Evolutionary conservation across 2,329 filamentous ascomycete species (phyloP).

Genomic region (Apiospora saccharicola): DNA sequence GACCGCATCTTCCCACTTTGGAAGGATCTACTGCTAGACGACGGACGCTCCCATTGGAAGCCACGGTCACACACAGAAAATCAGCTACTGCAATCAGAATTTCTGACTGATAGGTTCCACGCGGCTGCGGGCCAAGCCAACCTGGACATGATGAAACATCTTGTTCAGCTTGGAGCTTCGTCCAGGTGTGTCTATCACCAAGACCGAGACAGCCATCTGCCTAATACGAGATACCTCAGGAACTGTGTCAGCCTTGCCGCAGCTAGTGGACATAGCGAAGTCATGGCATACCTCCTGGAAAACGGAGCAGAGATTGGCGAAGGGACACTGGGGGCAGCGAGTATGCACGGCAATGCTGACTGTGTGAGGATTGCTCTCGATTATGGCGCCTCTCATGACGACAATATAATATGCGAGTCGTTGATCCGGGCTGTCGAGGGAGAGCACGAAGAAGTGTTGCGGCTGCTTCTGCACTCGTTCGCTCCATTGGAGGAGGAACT

Average conservation of each 20-base stretch:
- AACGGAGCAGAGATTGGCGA: background rate
- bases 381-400: background rate
- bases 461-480: background rate
- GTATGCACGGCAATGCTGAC: background rate
- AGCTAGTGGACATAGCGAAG: background rate
- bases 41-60: too few species aligned
- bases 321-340: background rate
- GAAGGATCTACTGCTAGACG: background rate
- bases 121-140: background rate
- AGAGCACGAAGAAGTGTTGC: background rate
- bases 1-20: background rate
- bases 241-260: background rate
- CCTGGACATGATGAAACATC: conserved; percentile 5
- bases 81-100: background rate
- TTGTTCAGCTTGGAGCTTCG: background rate
- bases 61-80: background rate
- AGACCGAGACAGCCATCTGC: too few species aligned
- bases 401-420: background rate
- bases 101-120: background rate
- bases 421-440: background rate
- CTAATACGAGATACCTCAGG: too few species aligned
- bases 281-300: background rate
- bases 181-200: too few species aligned
- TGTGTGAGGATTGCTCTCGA: background rate
- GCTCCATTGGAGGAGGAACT: background rate